Evolutionary conservation across 2,329 filamentous ascomycete species (phyloP).

Genomic region (Pyrenochaeta sp.): DNA sequence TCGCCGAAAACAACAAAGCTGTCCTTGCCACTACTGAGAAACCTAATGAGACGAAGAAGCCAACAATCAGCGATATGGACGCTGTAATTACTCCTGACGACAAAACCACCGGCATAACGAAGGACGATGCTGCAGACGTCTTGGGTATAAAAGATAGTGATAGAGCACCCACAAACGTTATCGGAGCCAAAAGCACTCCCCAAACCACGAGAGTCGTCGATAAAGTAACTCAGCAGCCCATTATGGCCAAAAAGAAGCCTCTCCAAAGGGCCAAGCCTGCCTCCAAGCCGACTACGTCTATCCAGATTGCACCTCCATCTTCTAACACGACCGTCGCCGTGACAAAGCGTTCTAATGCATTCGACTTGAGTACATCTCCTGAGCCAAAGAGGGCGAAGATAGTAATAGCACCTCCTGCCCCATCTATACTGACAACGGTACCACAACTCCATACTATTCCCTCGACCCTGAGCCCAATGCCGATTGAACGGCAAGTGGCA

Average conservation of each 20-base stretch:
- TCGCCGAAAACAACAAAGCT: background rate
- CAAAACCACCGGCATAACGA: background rate
- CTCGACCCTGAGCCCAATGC: constrained; percentile 1
- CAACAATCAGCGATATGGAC: background rate
- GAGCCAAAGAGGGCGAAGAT: constrained; percentile 21
- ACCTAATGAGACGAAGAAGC: background rate
- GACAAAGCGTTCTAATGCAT: constrained; percentile 13
- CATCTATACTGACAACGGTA: background rate
- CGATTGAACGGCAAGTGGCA: constrained; percentile 17
- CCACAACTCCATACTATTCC: constrained; percentile 4
- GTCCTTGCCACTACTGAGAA: background rate
- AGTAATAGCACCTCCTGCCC: background rate
- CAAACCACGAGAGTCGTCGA: background rate
- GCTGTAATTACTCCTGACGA: background rate
- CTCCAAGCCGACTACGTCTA: too few relatives aligned
- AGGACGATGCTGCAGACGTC: background rate
- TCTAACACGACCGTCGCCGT: too few relatives aligned
- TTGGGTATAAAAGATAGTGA: background rate
- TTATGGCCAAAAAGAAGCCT: background rate
- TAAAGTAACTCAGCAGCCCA: background rate
- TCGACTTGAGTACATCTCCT: background rate
- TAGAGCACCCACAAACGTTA: background rate
- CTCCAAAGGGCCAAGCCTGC: background rate
- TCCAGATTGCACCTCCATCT: too few relatives aligned
- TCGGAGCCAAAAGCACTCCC: background rate